phyloP scores from a whole-genome alignment of 2,329 filamentous ascomycete genomes.

The Bipolaris oryzae region DNA sequence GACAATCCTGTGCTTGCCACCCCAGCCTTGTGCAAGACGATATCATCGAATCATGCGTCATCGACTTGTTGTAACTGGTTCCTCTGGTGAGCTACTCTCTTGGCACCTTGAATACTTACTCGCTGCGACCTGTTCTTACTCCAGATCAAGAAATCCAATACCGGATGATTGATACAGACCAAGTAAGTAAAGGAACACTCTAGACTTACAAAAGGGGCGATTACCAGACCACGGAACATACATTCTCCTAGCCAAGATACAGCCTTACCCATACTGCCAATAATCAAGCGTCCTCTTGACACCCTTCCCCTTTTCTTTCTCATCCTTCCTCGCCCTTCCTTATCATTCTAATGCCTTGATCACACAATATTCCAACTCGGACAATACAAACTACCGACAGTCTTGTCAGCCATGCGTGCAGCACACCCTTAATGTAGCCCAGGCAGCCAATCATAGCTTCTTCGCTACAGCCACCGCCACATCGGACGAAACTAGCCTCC shows the following conservation, averaged over 20 bases:
- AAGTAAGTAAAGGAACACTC: too few species aligned
- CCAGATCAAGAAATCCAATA: background rate
- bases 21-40: conserved; percentile 5
- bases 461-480: conserved; percentile 30
- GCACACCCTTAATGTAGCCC: background rate
- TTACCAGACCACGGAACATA: background rate
- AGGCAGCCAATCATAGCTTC: conserved; percentile 8
- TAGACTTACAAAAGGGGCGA: background rate
- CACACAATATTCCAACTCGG: background rate
- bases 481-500: conserved; percentile 29
- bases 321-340: background rate
- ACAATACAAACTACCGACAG: conserved; percentile 2
- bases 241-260: background rate
- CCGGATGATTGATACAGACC: background rate
- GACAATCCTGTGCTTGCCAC: conserved; percentile 23
- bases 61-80: background rate
- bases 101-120: background rate
- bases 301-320: background rate
- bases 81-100: background rate
- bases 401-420: background rate
- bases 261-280: background rate
- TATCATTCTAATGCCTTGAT: conserved; percentile 5
- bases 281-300: background rate
- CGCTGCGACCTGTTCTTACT: background rate
- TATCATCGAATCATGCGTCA: background rate